These are phyloP conservation scores for Russula foetens DNA, from an alignment of 768 basidiomycete species.

Conservation along the genomic window DNA sequence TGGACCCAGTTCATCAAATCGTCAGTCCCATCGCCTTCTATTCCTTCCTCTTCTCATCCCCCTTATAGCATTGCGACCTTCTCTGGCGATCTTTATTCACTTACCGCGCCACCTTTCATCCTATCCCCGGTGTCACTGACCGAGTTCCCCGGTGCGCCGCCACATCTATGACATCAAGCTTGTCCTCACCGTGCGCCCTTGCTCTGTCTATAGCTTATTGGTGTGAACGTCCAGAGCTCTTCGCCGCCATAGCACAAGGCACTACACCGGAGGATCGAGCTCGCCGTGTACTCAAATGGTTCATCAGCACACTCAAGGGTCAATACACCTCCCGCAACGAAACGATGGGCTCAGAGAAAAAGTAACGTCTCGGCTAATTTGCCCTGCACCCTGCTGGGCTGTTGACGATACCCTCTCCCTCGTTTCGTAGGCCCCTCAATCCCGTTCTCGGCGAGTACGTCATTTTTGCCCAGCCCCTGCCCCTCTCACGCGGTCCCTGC, in stretches of 20 bases:
- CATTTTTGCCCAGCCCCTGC: background rate
- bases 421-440: constrained; percentile 68
- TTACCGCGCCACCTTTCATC: constrained; percentile 88
- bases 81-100: constrained; percentile 77
- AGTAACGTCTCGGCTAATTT: constrained; percentile 41
- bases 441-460: constrained; percentile 89
- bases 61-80: constrained; percentile 65
- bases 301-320: constrained; percentile 91
- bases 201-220: constrained; percentile 63
- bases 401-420: background rate
- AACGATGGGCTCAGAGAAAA: constrained; percentile 95
- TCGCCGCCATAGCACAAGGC: constrained; percentile 78
- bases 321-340: constrained; percentile 95
- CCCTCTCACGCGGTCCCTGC: background rate
- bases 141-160: constrained; percentile 72
- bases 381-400: background rate
- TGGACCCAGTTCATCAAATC: constrained; percentile 91
- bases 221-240: constrained; percentile 90
- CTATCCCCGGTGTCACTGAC: constrained; percentile 86
- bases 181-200: constrained; percentile 1
- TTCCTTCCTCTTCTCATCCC: constrained; percentile 5
- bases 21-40: constrained; percentile 35
- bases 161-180: background rate
- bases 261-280: constrained; percentile 64
- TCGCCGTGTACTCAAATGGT: constrained; percentile 87